Conservation (phyloP, 805 yeast species). For the Kluyveromyces dobzhanskii region DNA sequence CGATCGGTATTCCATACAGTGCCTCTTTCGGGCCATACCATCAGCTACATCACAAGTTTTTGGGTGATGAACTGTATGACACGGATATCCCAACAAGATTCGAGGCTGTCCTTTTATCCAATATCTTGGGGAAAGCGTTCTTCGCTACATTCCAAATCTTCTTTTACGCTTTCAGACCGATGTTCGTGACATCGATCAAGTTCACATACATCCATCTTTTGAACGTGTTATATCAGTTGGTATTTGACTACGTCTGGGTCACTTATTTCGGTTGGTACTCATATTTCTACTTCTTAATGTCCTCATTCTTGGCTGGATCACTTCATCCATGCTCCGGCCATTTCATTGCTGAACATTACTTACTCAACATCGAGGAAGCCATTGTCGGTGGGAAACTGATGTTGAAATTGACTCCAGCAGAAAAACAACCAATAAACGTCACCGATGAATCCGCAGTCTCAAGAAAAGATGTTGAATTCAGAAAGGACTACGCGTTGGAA, state of each 20-base stretch:
- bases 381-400: slow-evolving; percentile 14
- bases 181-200: slow-evolving; percentile 68
- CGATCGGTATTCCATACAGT: slow-evolving; percentile 84
- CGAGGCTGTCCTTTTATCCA: slow-evolving; percentile 69
- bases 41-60: slow-evolving; percentile 81
- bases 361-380: slow-evolving; percentile 47
- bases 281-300: slow-evolving; percentile 56
- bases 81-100: slow-evolving; percentile 79
- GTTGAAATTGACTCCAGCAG: slow-evolving; percentile 17
- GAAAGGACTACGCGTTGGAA: slow-evolving; percentile 40
- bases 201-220: slow-evolving; percentile 69
- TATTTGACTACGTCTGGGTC: slow-evolving; percentile 51
- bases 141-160: slow-evolving; percentile 85
- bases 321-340: slow-evolving; percentile 94
- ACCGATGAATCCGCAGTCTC: slow-evolving; percentile 6
- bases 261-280: slow-evolving; percentile 56
- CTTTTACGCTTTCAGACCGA: slow-evolving; percentile 85
- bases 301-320: slow-evolving; percentile 84
- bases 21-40: slow-evolving; percentile 86
- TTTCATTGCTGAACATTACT: slow-evolving; percentile 90
- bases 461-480: slow-evolving; percentile 11
- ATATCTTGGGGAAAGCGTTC: slow-evolving; percentile 78
- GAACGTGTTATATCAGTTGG: slow-evolving; percentile 50
- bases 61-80: slow-evolving; percentile 77
- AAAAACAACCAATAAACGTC: slow-evolving; percentile 5